Evolutionary conservation across 1,284 basidiomycete genomes (phyloP).

Genomic region (Entoloma clypeatum): DNA sequence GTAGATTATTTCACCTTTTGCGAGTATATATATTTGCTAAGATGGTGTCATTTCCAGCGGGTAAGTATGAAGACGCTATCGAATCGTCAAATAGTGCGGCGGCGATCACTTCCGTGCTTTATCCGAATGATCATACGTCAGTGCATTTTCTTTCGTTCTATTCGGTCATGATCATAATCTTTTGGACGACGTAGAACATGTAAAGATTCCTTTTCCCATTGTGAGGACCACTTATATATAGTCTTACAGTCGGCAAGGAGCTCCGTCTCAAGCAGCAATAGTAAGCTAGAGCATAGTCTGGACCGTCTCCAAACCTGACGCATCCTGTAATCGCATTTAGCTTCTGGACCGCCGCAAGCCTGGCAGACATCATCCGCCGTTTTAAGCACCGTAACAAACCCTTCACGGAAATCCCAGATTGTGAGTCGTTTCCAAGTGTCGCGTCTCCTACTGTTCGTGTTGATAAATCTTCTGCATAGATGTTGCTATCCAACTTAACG

Average conservation of each 20-base stretch:
- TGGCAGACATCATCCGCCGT: slow-evolving; percentile 82
- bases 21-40: neutral
- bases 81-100: slow-evolving; percentile 83
- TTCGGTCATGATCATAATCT: slow-evolving; percentile 3
- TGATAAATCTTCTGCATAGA: too few species aligned
- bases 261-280: slow-evolving; percentile 93
- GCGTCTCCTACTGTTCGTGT: neutral
- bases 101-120: slow-evolving; percentile 88
- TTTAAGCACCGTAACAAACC: slow-evolving; percentile 78
- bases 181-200: slow-evolving; percentile 36
- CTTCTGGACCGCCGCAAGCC: slow-evolving; percentile 85
- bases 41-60: slow-evolving; percentile 48
- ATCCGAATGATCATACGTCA: slow-evolving; percentile 82
- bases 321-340: slow-evolving; percentile 19
- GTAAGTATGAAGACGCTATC: slow-evolving; percentile 86
- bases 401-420: slow-evolving; percentile 76
- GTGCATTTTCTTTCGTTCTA: slow-evolving; percentile 23
- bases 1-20: slow-evolving; percentile 31
- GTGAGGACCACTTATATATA: slow-evolving; percentile 6
- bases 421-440: slow-evolving; percentile 36
- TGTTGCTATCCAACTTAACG: slow-evolving; percentile 88
- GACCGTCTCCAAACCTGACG: neutral
- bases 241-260: slow-evolving; percentile 74
- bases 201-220: slow-evolving; percentile 20
- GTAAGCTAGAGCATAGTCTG: slow-evolving; percentile 27